Conservation (phyloP, 1,139 yeast genomes). For the Debaryomyces fabryi region DNA sequence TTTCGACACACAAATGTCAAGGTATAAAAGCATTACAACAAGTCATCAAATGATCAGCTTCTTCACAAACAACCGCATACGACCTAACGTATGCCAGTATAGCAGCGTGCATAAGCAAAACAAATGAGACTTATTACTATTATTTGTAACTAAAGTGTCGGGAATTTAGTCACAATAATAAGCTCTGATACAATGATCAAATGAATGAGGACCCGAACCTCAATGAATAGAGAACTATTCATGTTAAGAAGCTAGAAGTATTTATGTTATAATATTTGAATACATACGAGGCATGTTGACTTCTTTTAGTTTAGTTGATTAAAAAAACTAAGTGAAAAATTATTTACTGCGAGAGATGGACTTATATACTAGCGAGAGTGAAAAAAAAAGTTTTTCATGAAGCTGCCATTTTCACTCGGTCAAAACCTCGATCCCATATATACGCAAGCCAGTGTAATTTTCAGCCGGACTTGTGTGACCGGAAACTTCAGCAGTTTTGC, state of each 20-base stretch:
- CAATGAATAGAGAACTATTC: slow-evolving; percentile 21
- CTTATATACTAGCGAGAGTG: slow-evolving; percentile 1
- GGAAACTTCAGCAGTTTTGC: slow-evolving; percentile 4
- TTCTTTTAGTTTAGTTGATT: slow-evolving; percentile 21
- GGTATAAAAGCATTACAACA: slow-evolving; percentile 3
- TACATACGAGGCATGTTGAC: slow-evolving; percentile 63
- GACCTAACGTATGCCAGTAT: not conserved
- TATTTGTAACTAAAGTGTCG: slow-evolving; percentile 78
- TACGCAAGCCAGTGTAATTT: slow-evolving; percentile 1
- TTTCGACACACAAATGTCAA: not conserved
- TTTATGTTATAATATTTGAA: slow-evolving; percentile 8
- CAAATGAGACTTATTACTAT: slow-evolving; percentile 11
- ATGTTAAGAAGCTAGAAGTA: slow-evolving; percentile 8
- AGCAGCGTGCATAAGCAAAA: not conserved
- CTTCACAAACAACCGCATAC: not conserved
- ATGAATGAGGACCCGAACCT: slow-evolving; percentile 77
- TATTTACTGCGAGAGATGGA: slow-evolving; percentile 2
- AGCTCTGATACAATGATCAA: slow-evolving; percentile 29
- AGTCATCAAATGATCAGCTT: not conserved
- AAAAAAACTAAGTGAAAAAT: slow-evolving; percentile 17
- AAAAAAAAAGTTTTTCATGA: slow-evolving; percentile 12
- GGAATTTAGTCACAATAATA: slow-evolving; percentile 67
- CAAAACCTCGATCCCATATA: not conserved
- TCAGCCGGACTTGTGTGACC: slow-evolving; percentile 5
- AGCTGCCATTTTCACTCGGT: slow-evolving; percentile 5